Percentiles rank a stretch among this genome's conserved stretches.
These are phyloP conservation scores for Speleostelium caveatum DNA, from an alignment of 78 protist genomes.

Conservation along the genomic window DNA sequence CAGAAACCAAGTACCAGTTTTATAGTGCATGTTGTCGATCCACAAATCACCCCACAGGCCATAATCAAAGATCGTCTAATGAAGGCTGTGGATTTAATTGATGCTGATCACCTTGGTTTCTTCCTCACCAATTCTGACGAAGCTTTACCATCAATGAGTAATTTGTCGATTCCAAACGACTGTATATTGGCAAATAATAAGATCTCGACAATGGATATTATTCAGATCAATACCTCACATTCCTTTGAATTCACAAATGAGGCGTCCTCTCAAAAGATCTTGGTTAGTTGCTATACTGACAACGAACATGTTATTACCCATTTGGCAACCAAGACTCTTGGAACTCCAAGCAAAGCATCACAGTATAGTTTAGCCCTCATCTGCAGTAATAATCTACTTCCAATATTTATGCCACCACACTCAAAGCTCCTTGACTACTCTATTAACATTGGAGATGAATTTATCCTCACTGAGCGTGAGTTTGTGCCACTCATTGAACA, in stretches of 20 bases:
- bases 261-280: not conserved
- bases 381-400: slow-evolving; percentile 7
- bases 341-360: not conserved
- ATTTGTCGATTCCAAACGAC: slow-evolving; percentile 1
- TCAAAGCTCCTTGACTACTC: slow-evolving; percentile 22
- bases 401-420: not conserved
- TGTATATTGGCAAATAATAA: slow-evolving; percentile 34
- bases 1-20: slow-evolving; percentile 26
- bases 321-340: not conserved
- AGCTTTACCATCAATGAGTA: not conserved
- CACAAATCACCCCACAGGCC: slow-evolving; percentile 17
- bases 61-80: slow-evolving; percentile 19
- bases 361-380: slow-evolving; percentile 10
- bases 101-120: slow-evolving; percentile 47
- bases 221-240: slow-evolving; percentile 20
- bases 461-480: not conserved
- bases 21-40: slow-evolving; percentile 14
- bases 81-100: slow-evolving; percentile 14
- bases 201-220: slow-evolving; percentile 56
- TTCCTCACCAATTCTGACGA: slow-evolving; percentile 22
- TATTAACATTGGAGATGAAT: slow-evolving; percentile 59
- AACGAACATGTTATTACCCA: not conserved
- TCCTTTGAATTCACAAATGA: slow-evolving; percentile 26
- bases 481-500: slow-evolving; percentile 28
- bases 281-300: too few species aligned